These are phyloP conservation scores for Lepidopterella palustris DNA, from an alignment of 495 filamentous ascomycete genomes.

Conservation along the genomic window DNA sequence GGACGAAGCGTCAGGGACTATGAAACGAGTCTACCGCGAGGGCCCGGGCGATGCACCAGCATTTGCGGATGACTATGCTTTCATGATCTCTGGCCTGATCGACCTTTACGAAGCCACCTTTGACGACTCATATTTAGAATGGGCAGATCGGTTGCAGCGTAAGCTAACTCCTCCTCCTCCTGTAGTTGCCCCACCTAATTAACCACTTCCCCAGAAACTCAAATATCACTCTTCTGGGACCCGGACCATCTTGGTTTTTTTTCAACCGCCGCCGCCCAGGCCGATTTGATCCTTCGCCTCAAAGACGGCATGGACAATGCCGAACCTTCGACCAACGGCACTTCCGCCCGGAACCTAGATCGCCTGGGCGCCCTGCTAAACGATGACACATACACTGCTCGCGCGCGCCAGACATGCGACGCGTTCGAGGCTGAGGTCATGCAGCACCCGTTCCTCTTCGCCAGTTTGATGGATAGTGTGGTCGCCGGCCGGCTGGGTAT, in stretches of 20 bases:
- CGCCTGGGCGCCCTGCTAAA: conserved; percentile 66
- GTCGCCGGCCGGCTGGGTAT: conserved; percentile 61
- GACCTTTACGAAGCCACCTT: conserved; percentile 86
- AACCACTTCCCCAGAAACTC: conserved; percentile 42
- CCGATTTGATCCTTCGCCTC: conserved; percentile 74
- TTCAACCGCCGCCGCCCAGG: conserved; percentile 60
- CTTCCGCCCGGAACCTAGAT: conserved; percentile 75
- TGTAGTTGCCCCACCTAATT: conserved; percentile 12
- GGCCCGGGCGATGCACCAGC: conserved; percentile 63
- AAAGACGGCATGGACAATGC: conserved; percentile 92
- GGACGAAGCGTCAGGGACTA: conserved; percentile 51
- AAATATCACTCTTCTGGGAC: conserved; percentile 42
- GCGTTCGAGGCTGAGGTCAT: conserved; percentile 87
- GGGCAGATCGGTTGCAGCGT: conserved; percentile 80
- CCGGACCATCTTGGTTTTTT: conserved; percentile 67
- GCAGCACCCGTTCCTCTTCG: conserved; percentile 86
- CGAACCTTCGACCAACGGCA: conserved; percentile 81
- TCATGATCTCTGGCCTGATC: conserved; percentile 73
- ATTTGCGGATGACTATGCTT: conserved; percentile 96
- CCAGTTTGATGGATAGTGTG: conserved; percentile 67
- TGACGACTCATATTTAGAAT: conserved; percentile 69
- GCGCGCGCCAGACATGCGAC: conserved; percentile 66
- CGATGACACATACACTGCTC: conserved; percentile 54
- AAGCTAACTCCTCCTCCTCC: conserved; percentile 23
- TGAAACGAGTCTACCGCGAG: conserved; percentile 74